Percentiles rank a stretch among this genome's conserved stretches.
These are phyloP conservation scores for Phytophthora megakarya DNA, from an alignment of 352 stramenopile genomes.

Conservation along the genomic window DNA sequence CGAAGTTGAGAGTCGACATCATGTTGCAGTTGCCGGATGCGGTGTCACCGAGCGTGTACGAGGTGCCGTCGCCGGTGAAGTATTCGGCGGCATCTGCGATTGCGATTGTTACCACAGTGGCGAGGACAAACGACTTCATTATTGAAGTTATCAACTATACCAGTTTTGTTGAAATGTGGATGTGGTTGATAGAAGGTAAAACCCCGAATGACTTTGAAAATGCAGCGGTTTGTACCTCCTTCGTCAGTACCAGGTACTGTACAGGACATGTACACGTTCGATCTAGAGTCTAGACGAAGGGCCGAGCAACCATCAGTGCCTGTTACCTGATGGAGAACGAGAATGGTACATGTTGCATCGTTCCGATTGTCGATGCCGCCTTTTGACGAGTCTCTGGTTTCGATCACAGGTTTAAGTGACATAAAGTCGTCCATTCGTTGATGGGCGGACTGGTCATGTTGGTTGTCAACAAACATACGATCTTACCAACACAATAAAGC, in stretches of 20 bases:
- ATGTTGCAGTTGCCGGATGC: constrained; percentile 60
- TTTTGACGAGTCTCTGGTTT: constrained; percentile 16
- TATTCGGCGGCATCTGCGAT: constrained; percentile 39
- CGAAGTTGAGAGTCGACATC: constrained; percentile 38
- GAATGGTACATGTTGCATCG: constrained; percentile 19
- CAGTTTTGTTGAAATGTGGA: constrained; percentile 7
- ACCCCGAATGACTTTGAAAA: constrained; percentile 14
- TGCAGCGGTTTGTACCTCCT: not conserved
- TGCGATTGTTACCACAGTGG: not conserved
- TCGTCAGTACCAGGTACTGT: too few relatives aligned
- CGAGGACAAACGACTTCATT: constrained; percentile 25
- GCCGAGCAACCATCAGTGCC: constrained; percentile 1
- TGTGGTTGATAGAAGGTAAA: constrained; percentile 17
- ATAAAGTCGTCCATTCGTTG: too few relatives aligned
- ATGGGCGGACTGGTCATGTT: too few relatives aligned
- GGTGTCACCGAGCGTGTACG: constrained; percentile 46
- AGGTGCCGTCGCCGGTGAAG: constrained; percentile 50
- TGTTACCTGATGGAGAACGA: constrained; percentile 7
- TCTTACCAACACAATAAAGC: too few relatives aligned
- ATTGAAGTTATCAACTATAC: not conserved
- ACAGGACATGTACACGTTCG: too few relatives aligned
- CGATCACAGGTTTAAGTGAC: too few relatives aligned
- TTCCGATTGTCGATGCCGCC: constrained; percentile 13
- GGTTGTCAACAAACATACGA: too few relatives aligned
- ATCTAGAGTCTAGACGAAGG: not conserved